Conservation (phyloP, 2,329 filamentous ascomycete genomes). For the Capronia americana region DNA sequence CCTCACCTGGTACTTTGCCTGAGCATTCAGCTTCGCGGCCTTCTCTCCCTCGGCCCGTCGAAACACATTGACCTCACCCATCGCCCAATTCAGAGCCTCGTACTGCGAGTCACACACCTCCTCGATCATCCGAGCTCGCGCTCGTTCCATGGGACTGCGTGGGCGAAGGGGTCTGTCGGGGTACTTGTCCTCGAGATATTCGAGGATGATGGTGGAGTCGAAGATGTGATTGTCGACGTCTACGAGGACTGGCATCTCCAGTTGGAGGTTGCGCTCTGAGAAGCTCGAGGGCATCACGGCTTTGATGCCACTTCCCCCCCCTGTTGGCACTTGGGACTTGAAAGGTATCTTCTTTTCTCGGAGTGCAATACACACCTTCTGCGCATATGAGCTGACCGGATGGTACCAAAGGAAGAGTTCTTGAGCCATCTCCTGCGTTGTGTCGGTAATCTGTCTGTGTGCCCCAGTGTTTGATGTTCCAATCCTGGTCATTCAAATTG, state of each 20-base stretch:
- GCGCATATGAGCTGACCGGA: constrained; percentile 22
- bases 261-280: constrained; percentile 11
- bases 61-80: constrained; percentile 26
- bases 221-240: constrained; percentile 29
- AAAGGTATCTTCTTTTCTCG: constrained; percentile 31
- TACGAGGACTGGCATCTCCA: constrained; percentile 31
- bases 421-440: neutral
- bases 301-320: constrained; percentile 21
- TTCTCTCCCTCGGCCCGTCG: constrained; percentile 23
- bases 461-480: neutral
- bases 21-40: constrained; percentile 17
- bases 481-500: too few species aligned
- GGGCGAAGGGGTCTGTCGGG: constrained; percentile 24
- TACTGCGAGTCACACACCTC: constrained; percentile 35
- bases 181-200: constrained; percentile 34
- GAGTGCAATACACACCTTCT: constrained; percentile 32
- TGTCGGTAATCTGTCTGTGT: neutral
- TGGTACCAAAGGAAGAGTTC: constrained; percentile 29
- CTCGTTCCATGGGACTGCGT: constrained; percentile 10
- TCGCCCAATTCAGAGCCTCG: constrained; percentile 30
- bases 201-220: constrained; percentile 36
- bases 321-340: constrained; percentile 19
- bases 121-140: constrained; percentile 32
- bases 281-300: constrained; percentile 10
- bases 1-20: constrained; percentile 17